Evolutionary conservation across 2,329 filamentous ascomycete genomes (phyloP).

Genomic region (Colletotrichum lupini): DNA sequence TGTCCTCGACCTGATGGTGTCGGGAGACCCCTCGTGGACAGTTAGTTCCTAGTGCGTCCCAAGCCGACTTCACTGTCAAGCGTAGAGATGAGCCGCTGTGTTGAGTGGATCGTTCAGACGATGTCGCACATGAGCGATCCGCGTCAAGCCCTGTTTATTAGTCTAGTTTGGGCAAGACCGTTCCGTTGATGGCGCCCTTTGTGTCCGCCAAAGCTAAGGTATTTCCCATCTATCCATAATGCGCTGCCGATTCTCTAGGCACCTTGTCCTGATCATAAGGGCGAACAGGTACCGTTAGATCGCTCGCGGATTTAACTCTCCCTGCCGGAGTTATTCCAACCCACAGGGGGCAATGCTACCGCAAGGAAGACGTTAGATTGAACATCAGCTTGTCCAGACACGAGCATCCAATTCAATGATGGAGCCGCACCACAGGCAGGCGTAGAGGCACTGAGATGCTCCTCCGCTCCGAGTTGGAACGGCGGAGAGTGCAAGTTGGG

Average conservation of each 20-base stretch:
- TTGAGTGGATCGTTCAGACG: slow-evolving; percentile 29
- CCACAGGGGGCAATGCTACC: background rate
- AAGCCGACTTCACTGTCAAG: slow-evolving; percentile 13
- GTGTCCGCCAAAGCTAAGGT: background rate
- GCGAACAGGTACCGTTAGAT: slow-evolving; percentile 3
- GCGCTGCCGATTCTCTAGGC: slow-evolving; percentile 1
- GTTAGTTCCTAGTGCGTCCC: slow-evolving; percentile 16
- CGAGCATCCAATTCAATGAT: background rate
- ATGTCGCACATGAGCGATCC: slow-evolving; percentile 36
- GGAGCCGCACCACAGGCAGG: background rate
- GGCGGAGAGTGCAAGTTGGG: background rate
- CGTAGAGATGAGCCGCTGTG: slow-evolving; percentile 13
- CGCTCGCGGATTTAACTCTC: background rate
- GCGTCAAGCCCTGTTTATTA: slow-evolving; percentile 28
- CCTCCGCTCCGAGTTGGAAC: background rate
- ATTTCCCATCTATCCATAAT: background rate
- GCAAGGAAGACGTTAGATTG: background rate
- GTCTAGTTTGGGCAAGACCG: slow-evolving; percentile 24
- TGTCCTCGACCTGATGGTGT: slow-evolving; percentile 18
- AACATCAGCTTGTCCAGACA: background rate
- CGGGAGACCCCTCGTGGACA: slow-evolving; percentile 21
- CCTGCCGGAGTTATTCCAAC: background rate
- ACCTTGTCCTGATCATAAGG: background rate
- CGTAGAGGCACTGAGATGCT: background rate
- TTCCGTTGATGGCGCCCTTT: slow-evolving; percentile 15